A percentile compares a stretch with the other conserved stretches of the same genome.
phyloP scores from a whole-genome alignment of 1,284 basidiomycete genomes.

The Naganishia liquefaciens region DNA sequence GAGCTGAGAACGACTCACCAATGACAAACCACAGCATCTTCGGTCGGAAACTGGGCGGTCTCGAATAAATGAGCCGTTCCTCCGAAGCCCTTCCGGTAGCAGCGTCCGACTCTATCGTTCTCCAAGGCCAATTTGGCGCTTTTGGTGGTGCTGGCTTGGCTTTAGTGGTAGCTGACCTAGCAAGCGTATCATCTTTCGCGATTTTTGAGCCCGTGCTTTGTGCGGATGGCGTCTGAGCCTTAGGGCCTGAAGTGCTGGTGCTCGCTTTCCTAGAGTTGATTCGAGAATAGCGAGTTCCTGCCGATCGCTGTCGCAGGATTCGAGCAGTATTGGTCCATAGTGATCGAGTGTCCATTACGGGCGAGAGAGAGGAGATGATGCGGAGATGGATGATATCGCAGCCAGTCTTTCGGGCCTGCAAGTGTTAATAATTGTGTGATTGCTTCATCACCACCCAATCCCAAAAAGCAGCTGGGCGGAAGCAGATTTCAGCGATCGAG shows the following conservation, averaged over 20 bases:
- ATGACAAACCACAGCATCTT: constrained; percentile 30
- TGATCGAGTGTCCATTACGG: neutral
- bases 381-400: too few species aligned
- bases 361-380: neutral
- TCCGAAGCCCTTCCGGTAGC: constrained; percentile 15
- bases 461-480: constrained; percentile 22
- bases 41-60: constrained; percentile 27
- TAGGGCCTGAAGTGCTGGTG: neutral
- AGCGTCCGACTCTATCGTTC: constrained; percentile 7
- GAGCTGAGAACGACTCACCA: constrained; percentile 1
- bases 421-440: too few species aligned
- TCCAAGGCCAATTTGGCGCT: constrained; percentile 29
- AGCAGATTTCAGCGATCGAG: constrained; percentile 2
- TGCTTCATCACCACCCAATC: neutral
- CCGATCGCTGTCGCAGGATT: neutral
- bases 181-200: neutral
- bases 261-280: neutral
- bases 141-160: constrained; percentile 5
- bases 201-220: neutral
- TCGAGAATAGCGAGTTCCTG: neutral
- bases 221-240: neutral
- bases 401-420: too few species aligned
- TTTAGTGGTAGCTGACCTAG: neutral
- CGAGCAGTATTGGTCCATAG: too few species aligned
- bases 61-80: constrained; percentile 27